Base-by-base conservation (phyloP, 176 grass and related monocot species). In the Aechmea fasciata region DNA sequence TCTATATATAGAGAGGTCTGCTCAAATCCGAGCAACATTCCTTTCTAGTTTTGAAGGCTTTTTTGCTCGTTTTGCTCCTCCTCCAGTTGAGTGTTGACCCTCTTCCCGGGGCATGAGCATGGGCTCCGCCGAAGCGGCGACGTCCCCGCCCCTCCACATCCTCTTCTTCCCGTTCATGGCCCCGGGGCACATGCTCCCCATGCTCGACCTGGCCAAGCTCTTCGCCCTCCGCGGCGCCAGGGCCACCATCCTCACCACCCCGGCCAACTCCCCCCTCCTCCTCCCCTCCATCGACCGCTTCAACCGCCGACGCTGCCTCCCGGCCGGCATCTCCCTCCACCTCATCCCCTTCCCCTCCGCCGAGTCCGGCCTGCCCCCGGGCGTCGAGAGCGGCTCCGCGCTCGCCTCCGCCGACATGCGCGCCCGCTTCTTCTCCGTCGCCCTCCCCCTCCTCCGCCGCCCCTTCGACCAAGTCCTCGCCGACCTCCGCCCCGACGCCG, bases 301-400 rank as follows among this genome's bases (percentile, higher is more conserved):
- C 26, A 73, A 83, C 33, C 17, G 87, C 41, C 80, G 79, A 65
- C 80, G 82, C 54, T 82, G 71, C 71, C 23, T n/a, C 57, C 79
- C 80, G 1, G 75, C 89, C 23, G 6, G 8, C 11, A 66, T 77
- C 51, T 15, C 17, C 20, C 17, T 62, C 48, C 72, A 41, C 20
- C 13, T 62, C 48, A 68, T 55, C 14, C 26, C 61, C 17, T 29
- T 65, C 23, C 65, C 20, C 61, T 55, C n/a, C 2, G 81, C 83
- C 15, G 54, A 22, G 24, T 11, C 50, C 25, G 64, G 64, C 3
- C 28, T 68, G 28, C 64, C 74, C 13, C 2, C 41, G 6, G 64
- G 64, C 28, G 11, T 47, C 15, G 50, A 76, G 15, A 76, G 57
- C 64, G 17, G 48, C 14, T 1, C 13, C 51, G 10, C 15, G 10